Percentiles rank a stretch among this genome's conserved stretches.
Evolutionary conservation across 75 land plant species (phyloP).

Genomic region (Picea sitchensis): DNA sequence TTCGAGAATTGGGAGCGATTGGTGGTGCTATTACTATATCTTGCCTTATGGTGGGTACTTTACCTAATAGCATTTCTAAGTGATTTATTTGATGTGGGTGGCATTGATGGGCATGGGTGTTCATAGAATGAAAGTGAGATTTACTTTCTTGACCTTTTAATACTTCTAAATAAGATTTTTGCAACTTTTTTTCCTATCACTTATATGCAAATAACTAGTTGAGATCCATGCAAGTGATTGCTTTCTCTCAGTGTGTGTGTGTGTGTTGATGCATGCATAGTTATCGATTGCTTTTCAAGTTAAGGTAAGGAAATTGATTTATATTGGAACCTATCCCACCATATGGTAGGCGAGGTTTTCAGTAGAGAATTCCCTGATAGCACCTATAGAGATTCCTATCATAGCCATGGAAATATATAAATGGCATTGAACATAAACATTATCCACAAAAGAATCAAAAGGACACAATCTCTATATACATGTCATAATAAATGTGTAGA

Average conservation of each 20-base stretch:
- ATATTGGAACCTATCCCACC: too few species aligned
- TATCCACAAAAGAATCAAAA: too few species aligned
- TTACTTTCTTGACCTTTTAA: background rate
- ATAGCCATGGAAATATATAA: too few species aligned
- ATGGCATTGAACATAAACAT: too few species aligned
- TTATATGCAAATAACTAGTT: background rate
- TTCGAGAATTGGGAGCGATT: constrained; percentile 77
- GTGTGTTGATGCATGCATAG: background rate
- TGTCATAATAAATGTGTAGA: too few species aligned
- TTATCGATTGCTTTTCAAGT: too few species aligned
- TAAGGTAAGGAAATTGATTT: too few species aligned
- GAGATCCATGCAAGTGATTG: background rate
- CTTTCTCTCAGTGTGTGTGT: background rate
- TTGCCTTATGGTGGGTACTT: constrained; percentile 78
- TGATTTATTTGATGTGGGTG: background rate
- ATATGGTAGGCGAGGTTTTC: too few species aligned
- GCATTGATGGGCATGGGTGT: background rate
- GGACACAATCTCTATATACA: too few species aligned
- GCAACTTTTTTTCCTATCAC: background rate
- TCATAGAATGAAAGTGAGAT: background rate
- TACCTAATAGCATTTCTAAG: background rate
- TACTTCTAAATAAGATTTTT: background rate
- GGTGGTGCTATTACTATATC: constrained; percentile 86
- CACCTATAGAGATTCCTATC: too few species aligned
- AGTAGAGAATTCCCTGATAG: too few species aligned